phyloP scores from a whole-genome alignment of 176 grass and related monocot genomes.

The Phoenix dactylifera region DNA sequence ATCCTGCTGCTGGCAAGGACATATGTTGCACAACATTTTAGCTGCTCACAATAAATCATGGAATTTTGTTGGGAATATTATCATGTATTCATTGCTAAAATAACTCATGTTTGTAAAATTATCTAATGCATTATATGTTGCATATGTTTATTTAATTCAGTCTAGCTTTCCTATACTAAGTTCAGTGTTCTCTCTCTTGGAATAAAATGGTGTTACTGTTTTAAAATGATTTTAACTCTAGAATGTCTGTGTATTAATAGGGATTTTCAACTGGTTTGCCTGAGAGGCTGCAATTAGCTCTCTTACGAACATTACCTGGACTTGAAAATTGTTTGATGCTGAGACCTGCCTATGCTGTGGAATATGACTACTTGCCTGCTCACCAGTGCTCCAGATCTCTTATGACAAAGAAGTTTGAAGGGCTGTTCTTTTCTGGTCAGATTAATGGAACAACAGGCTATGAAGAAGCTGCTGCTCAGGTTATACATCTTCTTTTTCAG shows the following conservation, averaged over 20 bases:
- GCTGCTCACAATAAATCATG: too few relatives aligned
- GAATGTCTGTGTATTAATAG: conserved; percentile 19
- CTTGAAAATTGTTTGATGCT: conserved; percentile 95
- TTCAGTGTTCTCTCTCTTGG: too few relatives aligned
- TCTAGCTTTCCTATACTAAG: too few relatives aligned
- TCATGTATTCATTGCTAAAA: too few relatives aligned
- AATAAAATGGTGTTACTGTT: not conserved
- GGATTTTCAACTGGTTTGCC: conserved; percentile 95
- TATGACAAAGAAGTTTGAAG: conserved; percentile 90
- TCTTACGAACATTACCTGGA: conserved; percentile 85
- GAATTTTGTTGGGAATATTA: too few relatives aligned
- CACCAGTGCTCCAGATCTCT: conserved; percentile 98
- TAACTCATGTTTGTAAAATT: too few relatives aligned
- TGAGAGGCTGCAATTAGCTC: conserved; percentile 71
- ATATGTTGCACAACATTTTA: too few relatives aligned
- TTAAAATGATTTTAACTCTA: not conserved
- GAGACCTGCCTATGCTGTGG: conserved; percentile 89
- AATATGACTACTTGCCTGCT: conserved; percentile 93
- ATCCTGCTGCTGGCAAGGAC: too few relatives aligned
- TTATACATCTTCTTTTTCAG: conserved; percentile 24
- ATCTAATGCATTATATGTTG: too few relatives aligned
- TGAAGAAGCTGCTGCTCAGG: conserved; percentile 97
- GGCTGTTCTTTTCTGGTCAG: conserved; percentile 97
- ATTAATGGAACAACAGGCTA: conserved; percentile 99
- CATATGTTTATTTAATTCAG: too few relatives aligned